Conservation (phyloP, 768 basidiomycete species). For the Austroboletus eburneus region DNA sequence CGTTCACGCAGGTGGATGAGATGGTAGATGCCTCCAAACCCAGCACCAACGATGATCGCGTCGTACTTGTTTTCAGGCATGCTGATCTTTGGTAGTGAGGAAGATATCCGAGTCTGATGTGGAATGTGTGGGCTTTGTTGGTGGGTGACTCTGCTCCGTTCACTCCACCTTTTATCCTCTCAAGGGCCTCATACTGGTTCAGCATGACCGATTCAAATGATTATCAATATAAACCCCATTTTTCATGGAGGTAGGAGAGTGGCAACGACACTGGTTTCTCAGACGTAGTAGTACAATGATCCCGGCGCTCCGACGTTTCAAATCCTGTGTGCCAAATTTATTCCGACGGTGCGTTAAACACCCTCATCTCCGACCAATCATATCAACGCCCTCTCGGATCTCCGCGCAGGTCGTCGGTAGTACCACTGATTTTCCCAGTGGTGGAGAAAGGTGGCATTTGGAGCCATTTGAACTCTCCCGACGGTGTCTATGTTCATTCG, state of each 20-base stretch:
- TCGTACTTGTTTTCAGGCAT: slow-evolving; percentile 7
- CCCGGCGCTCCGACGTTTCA: neutral
- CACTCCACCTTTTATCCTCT: no score
- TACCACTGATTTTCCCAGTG: neutral
- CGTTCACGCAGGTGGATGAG: slow-evolving; percentile 7
- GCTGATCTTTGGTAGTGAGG: neutral
- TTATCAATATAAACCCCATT: no score
- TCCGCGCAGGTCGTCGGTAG: neutral
- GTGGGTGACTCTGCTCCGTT: no score
- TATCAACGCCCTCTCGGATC: no score
- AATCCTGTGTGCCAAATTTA: no score
- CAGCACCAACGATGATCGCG: slow-evolving; percentile 8
- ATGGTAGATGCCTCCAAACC: slow-evolving; percentile 9
- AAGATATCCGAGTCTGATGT: neutral
- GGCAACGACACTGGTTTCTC: no score
- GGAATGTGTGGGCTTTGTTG: no score
- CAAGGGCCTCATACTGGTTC: no score
- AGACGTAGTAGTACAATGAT: no score
- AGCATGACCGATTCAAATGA: no score
- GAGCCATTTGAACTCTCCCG: neutral
- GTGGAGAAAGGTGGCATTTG: neutral
- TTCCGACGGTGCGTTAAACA: neutral
- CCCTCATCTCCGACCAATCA: neutral
- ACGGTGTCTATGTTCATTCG: neutral
- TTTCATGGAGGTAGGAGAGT: no score